Evolutionary conservation across 257 asterid species (phyloP).

Genomic region (Rubia yunnanensis): DNA sequence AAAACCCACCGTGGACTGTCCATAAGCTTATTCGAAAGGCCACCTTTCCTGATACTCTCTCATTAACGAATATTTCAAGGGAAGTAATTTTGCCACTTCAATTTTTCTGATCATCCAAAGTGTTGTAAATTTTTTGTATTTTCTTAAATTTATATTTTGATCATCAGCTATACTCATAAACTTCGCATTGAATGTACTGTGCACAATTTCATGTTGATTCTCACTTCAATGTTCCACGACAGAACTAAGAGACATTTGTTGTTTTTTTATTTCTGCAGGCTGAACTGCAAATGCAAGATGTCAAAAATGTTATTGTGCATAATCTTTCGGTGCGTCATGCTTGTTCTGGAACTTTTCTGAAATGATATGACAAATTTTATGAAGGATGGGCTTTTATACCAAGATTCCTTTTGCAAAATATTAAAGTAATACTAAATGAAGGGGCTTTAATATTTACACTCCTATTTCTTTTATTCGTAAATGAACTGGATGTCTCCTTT

Average conservation of each 20-base stretch:
- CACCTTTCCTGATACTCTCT: too few species aligned
- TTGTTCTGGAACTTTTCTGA: conserved; percentile 8
- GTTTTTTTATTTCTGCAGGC: conserved; percentile 46
- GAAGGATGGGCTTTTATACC: background rate
- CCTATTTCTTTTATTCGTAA: too few species aligned
- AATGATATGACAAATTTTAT: background rate
- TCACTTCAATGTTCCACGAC: background rate
- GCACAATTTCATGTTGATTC: background rate
- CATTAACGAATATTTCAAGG: conserved; percentile 4
- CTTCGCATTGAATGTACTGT: background rate
- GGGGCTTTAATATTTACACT: background rate
- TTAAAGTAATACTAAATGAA: background rate
- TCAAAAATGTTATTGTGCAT: conserved; percentile 69
- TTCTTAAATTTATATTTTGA: background rate
- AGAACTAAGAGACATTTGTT: conserved; percentile 1
- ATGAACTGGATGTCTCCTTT: background rate
- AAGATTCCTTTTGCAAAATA: background rate
- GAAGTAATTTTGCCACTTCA: background rate
- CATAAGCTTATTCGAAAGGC: too few species aligned
- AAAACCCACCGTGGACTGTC: too few species aligned
- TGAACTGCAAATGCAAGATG: conserved; percentile 91
- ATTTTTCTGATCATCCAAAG: background rate
- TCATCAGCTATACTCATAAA: background rate
- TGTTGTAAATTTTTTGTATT: background rate
- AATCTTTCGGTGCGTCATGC: conserved; percentile 71